phyloP scores from a whole-genome alignment of 192 early-diverging fungal genomes.

The Podila horticola region DNA sequence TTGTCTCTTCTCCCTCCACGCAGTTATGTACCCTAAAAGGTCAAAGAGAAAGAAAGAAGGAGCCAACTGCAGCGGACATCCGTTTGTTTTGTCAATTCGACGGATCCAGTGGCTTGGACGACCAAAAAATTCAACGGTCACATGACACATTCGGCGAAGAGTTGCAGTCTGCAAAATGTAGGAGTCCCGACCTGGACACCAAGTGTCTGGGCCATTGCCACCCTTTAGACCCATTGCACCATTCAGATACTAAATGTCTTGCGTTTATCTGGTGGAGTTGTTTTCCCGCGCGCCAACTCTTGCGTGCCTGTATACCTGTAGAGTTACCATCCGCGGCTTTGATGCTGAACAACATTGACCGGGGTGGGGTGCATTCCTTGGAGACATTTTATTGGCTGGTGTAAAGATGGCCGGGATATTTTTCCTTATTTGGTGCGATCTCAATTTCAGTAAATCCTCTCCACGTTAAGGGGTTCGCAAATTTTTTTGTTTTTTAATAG shows the following conservation, averaged over 20 bases:
- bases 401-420: conserved; percentile 6
- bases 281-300: no score
- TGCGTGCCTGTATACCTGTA: no score
- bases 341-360: not conserved
- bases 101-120: not conserved
- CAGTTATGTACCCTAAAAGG: conserved; percentile 48
- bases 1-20: conserved; percentile 7
- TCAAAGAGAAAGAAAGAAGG: conserved; percentile 53
- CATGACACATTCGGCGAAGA: no score
- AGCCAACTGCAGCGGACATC: not conserved
- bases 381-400: not conserved
- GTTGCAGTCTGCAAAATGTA: no score
- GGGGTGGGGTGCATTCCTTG: not conserved
- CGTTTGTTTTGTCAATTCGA: conserved; percentile 4
- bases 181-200: no score
- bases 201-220: no score
- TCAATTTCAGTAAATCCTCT: no score
- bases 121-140: no score
- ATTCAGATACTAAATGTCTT: no score
- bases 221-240: no score
- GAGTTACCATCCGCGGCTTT: no score
- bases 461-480: conserved; percentile 1
- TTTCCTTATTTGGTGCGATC: conserved; percentile 10
- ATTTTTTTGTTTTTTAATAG: conserved; percentile 11
- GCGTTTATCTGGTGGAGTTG: no score